Evolutionary conservation across 2,329 filamentous ascomycete genomes (phyloP).

Genomic region (Chaetomium olivaceum): DNA sequence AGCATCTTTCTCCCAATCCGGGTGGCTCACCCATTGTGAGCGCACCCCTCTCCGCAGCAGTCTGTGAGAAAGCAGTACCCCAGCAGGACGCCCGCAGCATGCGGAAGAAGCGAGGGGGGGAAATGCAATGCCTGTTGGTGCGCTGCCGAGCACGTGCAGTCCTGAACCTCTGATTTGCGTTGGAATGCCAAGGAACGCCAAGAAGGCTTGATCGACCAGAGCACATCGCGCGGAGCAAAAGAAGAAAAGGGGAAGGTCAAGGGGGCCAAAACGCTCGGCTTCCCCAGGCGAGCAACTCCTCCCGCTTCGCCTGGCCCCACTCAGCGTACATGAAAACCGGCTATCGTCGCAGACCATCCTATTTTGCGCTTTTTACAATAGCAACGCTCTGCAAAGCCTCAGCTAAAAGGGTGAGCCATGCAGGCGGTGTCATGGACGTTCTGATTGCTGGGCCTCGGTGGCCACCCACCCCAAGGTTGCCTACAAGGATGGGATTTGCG

Average conservation of each 20-base stretch:
- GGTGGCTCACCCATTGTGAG: background rate
- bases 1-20: background rate
- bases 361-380: background rate
- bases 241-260: conserved; percentile 10
- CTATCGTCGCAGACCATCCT: conserved; percentile 10
- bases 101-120: background rate
- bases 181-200: conserved; percentile 19
- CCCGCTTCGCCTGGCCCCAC: background rate
- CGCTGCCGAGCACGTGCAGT: conserved; percentile 17
- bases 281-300: conserved; percentile 13
- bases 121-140: background rate
- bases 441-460: conserved; percentile 9
- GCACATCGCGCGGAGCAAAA: conserved; percentile 5
- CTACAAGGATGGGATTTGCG: conserved; percentile 5
- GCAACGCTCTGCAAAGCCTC: background rate
- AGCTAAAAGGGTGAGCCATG: background rate
- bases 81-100: conserved; percentile 6
- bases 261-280: conserved; percentile 14
- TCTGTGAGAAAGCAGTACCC: background rate
- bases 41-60: background rate
- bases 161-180: conserved; percentile 3
- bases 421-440: background rate
- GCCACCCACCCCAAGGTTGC: background rate
- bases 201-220: conserved; percentile 23
- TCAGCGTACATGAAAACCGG: background rate